Percentiles rank a stretch among this genome's conserved stretches.
Evolutionary conservation across 441 rosid genomes (phyloP).

Genomic region (Gossypium lobatum): DNA sequence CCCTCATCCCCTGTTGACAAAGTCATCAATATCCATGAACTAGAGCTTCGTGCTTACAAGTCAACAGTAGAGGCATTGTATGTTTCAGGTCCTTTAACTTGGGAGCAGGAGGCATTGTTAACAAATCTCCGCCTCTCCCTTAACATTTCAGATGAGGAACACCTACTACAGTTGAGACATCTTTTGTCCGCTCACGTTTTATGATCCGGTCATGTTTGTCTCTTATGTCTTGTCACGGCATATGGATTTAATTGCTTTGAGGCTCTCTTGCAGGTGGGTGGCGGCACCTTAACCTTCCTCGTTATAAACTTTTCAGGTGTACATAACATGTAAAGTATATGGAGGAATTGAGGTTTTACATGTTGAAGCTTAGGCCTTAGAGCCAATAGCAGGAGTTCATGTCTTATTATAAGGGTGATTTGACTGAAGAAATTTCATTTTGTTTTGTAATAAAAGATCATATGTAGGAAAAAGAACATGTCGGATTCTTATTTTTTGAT

Average conservation of each 20-base stretch:
- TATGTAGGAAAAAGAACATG: neutral
- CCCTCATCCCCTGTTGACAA: neutral
- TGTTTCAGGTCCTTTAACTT: conserved; percentile 34
- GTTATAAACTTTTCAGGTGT: neutral
- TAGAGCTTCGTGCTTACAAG: conserved; percentile 31
- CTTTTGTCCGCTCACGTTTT: conserved; percentile 25
- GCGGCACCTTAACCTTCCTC: neutral
- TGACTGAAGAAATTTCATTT: neutral
- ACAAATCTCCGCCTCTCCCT: conserved; percentile 34
- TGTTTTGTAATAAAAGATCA: conserved; percentile 8
- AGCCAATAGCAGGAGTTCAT: neutral
- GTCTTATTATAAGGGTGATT: conserved; percentile 6
- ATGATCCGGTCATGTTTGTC: neutral
- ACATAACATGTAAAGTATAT: conserved; percentile 1
- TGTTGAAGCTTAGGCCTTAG: neutral
- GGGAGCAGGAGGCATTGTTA: conserved; percentile 34
- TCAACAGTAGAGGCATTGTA: conserved; percentile 28
- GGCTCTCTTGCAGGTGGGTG: neutral
- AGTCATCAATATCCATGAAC: conserved; percentile 21
- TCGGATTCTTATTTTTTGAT: neutral
- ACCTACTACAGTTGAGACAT: conserved; percentile 27
- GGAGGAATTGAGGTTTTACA: neutral
- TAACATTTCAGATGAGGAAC: conserved; percentile 36
- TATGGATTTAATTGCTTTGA: neutral
- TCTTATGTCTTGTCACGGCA: neutral